phyloP scores from a whole-genome alignment of 2,329 filamentous ascomycete genomes.

The Colletotrichum chlorophyti region DNA sequence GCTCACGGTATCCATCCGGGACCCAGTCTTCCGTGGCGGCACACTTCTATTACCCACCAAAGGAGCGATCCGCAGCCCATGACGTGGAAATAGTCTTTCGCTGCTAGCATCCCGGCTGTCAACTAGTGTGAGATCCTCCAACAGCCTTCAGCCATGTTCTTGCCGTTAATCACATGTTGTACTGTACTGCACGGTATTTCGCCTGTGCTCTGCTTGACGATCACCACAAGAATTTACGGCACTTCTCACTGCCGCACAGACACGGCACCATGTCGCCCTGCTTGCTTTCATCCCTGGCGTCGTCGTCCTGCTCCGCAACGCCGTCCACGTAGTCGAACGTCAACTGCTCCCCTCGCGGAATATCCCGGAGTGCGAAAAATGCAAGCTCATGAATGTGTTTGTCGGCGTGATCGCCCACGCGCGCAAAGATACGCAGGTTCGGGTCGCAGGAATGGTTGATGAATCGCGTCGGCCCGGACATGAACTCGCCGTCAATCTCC shows the following conservation, averaged over 20 bases:
- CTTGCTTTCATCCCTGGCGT: conserved; percentile 56
- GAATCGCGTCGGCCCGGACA: conserved; percentile 80
- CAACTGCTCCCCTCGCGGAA: conserved; percentile 70
- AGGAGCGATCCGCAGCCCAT: too few species aligned
- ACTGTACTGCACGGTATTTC: too few species aligned
- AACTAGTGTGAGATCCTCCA: background rate
- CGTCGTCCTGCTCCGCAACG: conserved; percentile 55
- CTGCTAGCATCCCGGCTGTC: background rate
- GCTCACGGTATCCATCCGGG: background rate
- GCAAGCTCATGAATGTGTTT: conserved; percentile 78
- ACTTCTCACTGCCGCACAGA: conserved; percentile 70
- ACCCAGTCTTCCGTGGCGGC: background rate
- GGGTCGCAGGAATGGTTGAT: conserved; percentile 85
- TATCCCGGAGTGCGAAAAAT: conserved; percentile 74
- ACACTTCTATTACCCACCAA: too few species aligned
- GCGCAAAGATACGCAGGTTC: conserved; percentile 80
- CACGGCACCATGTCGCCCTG: conserved; percentile 62
- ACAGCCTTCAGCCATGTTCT: too few species aligned
- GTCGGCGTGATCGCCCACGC: conserved; percentile 79
- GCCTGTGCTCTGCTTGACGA: background rate
- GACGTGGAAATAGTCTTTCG: conserved; percentile 8
- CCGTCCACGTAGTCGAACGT: conserved; percentile 83
- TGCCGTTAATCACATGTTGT: too few species aligned
- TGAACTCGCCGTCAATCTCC: conserved; percentile 75
- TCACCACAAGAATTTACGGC: conserved; percentile 74